These are phyloP conservation scores for Colletotrichum limetticola DNA, from an alignment of 2,329 filamentous ascomycete genomes.

Conservation along the genomic window DNA sequence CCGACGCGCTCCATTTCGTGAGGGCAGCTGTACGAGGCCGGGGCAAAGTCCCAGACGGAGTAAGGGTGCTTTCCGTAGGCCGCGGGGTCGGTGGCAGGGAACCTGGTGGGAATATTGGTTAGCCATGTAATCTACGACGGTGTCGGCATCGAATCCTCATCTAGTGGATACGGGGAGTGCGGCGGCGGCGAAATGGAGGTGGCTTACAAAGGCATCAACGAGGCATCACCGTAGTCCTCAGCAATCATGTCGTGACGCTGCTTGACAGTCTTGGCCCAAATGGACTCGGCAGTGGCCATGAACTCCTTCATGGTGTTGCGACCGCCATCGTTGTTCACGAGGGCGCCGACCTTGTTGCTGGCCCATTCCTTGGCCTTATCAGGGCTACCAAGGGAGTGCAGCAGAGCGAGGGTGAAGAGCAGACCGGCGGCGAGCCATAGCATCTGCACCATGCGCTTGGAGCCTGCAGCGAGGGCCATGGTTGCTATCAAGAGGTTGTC, in stretches of 20 bases:
- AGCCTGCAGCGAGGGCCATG: neutral
- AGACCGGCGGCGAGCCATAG: slow-evolving; percentile 38
- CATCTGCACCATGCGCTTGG: slow-evolving; percentile 35
- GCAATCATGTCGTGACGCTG: slow-evolving; percentile 42
- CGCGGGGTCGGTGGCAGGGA: slow-evolving; percentile 34
- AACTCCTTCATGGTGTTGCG: slow-evolving; percentile 34
- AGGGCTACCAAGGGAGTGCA: slow-evolving; percentile 36
- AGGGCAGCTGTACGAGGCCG: slow-evolving; percentile 51
- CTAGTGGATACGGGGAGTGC: neutral
- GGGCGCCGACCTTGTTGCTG: slow-evolving; percentile 30
- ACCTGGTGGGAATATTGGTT: slow-evolving; percentile 30
- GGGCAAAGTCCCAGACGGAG: slow-evolving; percentile 52
- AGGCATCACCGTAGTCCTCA: slow-evolving; percentile 38
- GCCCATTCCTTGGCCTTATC: slow-evolving; percentile 40
- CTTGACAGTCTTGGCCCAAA: slow-evolving; percentile 43
- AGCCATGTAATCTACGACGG: neutral
- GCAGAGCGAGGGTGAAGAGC: slow-evolving; percentile 40
- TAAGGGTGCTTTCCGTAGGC: slow-evolving; percentile 43
- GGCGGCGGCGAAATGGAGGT: neutral
- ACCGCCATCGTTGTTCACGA: slow-evolving; percentile 11
- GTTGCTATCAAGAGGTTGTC: neutral
- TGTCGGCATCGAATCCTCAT: neutral
- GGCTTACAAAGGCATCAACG: slow-evolving; percentile 39
- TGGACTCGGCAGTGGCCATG: slow-evolving; percentile 37
- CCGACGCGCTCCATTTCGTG: slow-evolving; percentile 52